phyloP scores from a whole-genome alignment of 2,329 filamentous ascomycete species.

The Aspergillus aculeatus region DNA sequence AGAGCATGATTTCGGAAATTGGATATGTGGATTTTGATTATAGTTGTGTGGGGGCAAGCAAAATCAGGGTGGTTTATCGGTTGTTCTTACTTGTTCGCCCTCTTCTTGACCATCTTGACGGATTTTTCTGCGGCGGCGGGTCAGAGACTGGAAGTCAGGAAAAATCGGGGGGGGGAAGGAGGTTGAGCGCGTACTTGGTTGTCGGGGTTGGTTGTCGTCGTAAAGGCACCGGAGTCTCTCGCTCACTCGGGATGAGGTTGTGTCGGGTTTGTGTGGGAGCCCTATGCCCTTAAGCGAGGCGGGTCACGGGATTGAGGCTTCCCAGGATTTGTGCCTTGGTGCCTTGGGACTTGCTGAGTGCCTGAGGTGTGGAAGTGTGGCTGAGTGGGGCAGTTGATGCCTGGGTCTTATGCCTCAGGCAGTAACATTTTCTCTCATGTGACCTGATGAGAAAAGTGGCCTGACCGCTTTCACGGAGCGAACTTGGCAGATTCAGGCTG shows the following conservation, averaged over 20 bases:
- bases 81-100: constrained; percentile 66
- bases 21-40: not conserved
- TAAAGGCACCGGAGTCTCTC: constrained; percentile 36
- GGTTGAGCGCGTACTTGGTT: constrained; percentile 38
- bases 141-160: constrained; percentile 29
- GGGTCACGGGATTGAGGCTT: constrained; percentile 25
- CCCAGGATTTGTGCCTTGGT: not conserved
- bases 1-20: not conserved
- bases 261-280: constrained; percentile 38
- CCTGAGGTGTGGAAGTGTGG: constrained; percentile 11
- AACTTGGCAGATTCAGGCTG: not conserved
- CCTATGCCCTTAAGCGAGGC: constrained; percentile 43
- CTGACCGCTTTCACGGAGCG: constrained; percentile 10
- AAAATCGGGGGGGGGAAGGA: constrained; percentile 18
- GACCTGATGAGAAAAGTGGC: constrained; percentile 10
- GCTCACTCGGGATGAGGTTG: constrained; percentile 33
- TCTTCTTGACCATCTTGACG: constrained; percentile 73
- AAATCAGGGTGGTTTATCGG: constrained; percentile 28
- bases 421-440: constrained; percentile 13
- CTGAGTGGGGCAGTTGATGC: not conserved
- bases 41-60: constrained; percentile 26
- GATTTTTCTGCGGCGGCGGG: constrained; percentile 42
- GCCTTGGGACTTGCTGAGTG: not conserved
- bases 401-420: not conserved
- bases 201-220: constrained; percentile 41